These are phyloP conservation scores for Vairimorpha ceranae DNA, from an alignment of 371 early-diverging fungal species.

Conservation along the genomic window DNA sequence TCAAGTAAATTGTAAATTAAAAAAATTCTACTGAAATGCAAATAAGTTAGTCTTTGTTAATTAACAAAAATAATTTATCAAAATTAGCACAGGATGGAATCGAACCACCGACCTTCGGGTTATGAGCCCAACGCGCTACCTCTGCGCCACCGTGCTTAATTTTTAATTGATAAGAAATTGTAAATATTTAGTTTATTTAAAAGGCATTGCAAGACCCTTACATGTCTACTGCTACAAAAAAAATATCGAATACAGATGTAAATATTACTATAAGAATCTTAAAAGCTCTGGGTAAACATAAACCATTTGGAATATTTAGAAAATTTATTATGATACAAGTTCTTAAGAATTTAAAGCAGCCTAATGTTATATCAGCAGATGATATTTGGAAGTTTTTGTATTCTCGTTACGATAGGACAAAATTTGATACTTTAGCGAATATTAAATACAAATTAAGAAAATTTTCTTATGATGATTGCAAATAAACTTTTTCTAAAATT, in stretches of 20 bases:
- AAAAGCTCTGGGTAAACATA: constrained; percentile 55
- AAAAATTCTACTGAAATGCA: too few relatives aligned
- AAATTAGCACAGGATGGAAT: constrained; percentile 63
- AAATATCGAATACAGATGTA: constrained; percentile 50
- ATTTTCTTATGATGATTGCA: too few relatives aligned
- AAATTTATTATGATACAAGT: constrained; percentile 57
- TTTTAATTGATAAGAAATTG: neutral
- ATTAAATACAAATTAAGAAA: neutral
- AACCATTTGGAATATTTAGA: constrained; percentile 52
- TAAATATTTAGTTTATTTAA: neutral
- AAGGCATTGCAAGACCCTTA: neutral
- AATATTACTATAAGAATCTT: constrained; percentile 60
- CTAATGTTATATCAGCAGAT: constrained; percentile 56
- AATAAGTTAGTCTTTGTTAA: too few relatives aligned
- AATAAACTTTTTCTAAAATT: too few relatives aligned
- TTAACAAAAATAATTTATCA: too few relatives aligned
- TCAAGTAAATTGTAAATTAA: neutral
- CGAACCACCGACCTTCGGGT: constrained; percentile 65
- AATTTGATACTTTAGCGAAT: constrained; percentile 10
- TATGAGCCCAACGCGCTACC: constrained; percentile 66
- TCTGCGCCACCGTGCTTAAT: constrained; percentile 64
- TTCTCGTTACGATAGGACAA: constrained; percentile 22
- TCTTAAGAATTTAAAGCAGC: constrained; percentile 59
- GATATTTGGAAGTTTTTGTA: constrained; percentile 60
- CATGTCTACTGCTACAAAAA: constrained; percentile 16